These are phyloP conservation scores for Boletus huronensis DNA, from an alignment of 768 basidiomycete genomes.

Conservation along the genomic window DNA sequence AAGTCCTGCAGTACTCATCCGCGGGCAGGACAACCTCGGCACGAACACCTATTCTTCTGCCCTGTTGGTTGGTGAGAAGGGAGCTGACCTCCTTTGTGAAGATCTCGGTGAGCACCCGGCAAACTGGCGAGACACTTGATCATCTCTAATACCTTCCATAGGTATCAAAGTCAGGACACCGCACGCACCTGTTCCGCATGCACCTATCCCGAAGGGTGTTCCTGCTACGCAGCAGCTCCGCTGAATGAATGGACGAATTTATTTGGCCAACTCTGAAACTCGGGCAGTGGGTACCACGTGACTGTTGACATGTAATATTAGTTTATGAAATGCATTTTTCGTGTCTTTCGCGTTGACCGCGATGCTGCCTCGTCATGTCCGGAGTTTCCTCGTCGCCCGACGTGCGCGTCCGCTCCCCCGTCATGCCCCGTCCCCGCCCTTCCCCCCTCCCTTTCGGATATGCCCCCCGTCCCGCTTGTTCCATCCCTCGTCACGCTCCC, in stretches of 20 bases:
- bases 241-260: background rate
- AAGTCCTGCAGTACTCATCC: background rate
- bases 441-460: slow-evolving; percentile 32
- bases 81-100: slow-evolving; percentile 55
- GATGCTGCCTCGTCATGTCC: slow-evolving; percentile 50
- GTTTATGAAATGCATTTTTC: slow-evolving; percentile 9
- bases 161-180: slow-evolving; percentile 60
- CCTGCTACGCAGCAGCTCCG: slow-evolving; percentile 43
- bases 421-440: slow-evolving; percentile 11
- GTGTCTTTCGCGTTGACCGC: background rate
- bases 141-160: slow-evolving; percentile 24
- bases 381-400: slow-evolving; percentile 33
- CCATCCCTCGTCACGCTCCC: slow-evolving; percentile 62
- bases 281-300: background rate
- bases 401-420: slow-evolving; percentile 23
- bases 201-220: slow-evolving; percentile 51
- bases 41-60: slow-evolving; percentile 75
- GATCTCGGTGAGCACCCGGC: slow-evolving; percentile 49
- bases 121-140: background rate
- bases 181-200: slow-evolving; percentile 68
- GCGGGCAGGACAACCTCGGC: slow-evolving; percentile 59
- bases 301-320: background rate
- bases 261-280: no score
- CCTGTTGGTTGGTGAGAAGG: slow-evolving; percentile 67
- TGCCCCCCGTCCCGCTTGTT: slow-evolving; percentile 37